Percentiles rank a stretch among this genome's conserved stretches.
These are phyloP conservation scores for Cardamine resedifolia DNA, from an alignment of 345 rosid genomes.

Conservation along the genomic window DNA sequence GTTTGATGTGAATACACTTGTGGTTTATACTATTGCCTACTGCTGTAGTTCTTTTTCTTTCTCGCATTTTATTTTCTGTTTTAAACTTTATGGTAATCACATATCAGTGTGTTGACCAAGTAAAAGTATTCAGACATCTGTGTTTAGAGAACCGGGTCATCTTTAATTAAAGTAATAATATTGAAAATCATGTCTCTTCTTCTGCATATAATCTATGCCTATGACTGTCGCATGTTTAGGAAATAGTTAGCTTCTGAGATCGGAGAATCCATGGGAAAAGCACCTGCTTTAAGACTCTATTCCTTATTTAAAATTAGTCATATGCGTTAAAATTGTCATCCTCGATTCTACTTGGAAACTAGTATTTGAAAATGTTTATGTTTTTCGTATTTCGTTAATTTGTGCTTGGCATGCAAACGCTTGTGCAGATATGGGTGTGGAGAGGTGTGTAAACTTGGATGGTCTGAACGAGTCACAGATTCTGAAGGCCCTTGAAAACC, in stretches of 20 bases:
- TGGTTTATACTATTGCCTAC: neutral
- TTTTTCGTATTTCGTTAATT: neutral
- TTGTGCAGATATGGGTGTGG: conserved; percentile 63
- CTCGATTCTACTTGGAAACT: neutral
- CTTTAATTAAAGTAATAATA: neutral
- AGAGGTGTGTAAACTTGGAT: conserved; percentile 63
- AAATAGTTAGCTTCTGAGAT: neutral
- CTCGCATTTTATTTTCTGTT: neutral
- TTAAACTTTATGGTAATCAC: neutral
- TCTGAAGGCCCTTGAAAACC: conserved; percentile 62
- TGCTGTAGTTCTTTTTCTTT: neutral
- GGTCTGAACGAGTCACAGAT: conserved; percentile 60
- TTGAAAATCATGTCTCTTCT: conserved; percentile 2
- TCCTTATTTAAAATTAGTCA: neutral
- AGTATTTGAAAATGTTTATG: neutral
- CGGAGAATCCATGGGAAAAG: neutral
- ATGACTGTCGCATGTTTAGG: neutral
- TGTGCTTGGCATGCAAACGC: neutral
- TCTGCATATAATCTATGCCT: neutral
- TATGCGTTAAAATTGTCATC: neutral
- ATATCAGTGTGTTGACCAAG: neutral
- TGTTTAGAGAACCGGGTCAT: neutral
- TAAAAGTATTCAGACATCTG: neutral
- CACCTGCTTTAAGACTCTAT: neutral
- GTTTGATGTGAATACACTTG: neutral